Evolutionary conservation across 306 rosid genomes (phyloP).

Genomic region (Castanea crenata): DNA sequence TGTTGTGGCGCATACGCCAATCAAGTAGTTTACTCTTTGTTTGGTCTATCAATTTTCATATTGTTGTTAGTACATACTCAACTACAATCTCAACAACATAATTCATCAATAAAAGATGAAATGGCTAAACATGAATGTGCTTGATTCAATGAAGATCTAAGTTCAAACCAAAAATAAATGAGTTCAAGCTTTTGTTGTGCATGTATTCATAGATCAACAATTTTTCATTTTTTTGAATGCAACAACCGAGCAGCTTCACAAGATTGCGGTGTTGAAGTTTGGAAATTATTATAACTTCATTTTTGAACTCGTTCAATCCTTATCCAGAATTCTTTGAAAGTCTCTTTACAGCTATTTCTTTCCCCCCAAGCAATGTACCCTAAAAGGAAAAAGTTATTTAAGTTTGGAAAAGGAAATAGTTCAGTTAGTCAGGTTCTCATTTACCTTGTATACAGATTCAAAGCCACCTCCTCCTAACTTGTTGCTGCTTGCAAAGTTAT

Average conservation of each 20-base stretch:
- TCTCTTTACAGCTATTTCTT: background rate
- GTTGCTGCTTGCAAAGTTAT: too few species aligned
- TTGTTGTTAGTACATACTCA: background rate
- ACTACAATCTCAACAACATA: background rate
- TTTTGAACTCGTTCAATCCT: background rate
- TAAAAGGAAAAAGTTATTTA: too few species aligned
- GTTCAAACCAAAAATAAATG: background rate
- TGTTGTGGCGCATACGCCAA: background rate
- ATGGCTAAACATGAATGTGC: background rate
- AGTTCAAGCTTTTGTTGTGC: background rate
- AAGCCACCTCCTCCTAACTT: too few species aligned
- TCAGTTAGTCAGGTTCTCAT: too few species aligned
- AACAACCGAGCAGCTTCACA: background rate
- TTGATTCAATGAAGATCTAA: too few species aligned
- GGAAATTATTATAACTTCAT: background rate
- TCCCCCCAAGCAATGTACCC: too few species aligned
- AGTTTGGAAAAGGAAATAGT: too few species aligned
- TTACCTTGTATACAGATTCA: too few species aligned
- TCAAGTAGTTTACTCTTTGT: background rate
- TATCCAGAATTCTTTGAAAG: background rate
- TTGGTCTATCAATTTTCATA: background rate
- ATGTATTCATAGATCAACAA: background rate
- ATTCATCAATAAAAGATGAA: background rate
- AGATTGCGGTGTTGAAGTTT: background rate
- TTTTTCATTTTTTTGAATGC: background rate